Conservation (phyloP, 1,284 basidiomycete species). For the Rhodotorula sp. region DNA sequence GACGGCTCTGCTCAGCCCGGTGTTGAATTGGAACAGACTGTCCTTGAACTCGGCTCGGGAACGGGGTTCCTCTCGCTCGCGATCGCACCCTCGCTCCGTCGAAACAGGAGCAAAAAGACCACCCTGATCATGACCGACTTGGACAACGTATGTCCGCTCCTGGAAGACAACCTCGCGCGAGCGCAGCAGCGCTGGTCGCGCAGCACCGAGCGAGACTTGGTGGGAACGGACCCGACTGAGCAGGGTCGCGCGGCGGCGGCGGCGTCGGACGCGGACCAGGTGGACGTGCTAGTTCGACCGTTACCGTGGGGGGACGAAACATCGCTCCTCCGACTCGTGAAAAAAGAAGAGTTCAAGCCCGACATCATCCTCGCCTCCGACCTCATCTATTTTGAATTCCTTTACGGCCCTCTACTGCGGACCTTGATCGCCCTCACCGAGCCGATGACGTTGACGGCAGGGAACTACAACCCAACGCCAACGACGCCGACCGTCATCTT, state of each 20-base stretch:
- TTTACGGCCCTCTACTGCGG: constrained; percentile 67
- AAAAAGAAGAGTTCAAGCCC: neutral
- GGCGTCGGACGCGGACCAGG: neutral
- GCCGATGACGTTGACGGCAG: neutral
- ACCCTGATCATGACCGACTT: constrained; percentile 67
- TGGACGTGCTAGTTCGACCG: constrained; percentile 52
- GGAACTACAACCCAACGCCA: neutral
- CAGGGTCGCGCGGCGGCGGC: too few species aligned
- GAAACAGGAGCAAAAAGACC: constrained; percentile 4
- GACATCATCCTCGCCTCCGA: constrained; percentile 35
- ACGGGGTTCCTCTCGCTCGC: constrained; percentile 62
- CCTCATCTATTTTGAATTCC: constrained; percentile 69
- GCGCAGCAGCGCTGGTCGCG: constrained; percentile 8
- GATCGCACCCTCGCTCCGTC: constrained; percentile 49
- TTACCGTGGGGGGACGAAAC: constrained; percentile 64
- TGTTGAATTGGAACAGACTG: constrained; percentile 16
- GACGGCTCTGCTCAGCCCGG: too few species aligned
- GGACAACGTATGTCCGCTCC: constrained; percentile 63
- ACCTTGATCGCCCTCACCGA: constrained; percentile 66
- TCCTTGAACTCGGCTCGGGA: constrained; percentile 71
- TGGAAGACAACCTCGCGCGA: constrained; percentile 57
- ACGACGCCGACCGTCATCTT: constrained; percentile 14
- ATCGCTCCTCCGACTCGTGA: constrained; percentile 48
- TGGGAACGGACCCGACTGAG: too few species aligned
- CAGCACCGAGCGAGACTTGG: neutral